Percentiles rank a stretch among this genome's conserved stretches.
These are phyloP conservation scores for Puccinia novopanici DNA, from an alignment of 1,284 basidiomycete genomes.

Conservation along the genomic window DNA sequence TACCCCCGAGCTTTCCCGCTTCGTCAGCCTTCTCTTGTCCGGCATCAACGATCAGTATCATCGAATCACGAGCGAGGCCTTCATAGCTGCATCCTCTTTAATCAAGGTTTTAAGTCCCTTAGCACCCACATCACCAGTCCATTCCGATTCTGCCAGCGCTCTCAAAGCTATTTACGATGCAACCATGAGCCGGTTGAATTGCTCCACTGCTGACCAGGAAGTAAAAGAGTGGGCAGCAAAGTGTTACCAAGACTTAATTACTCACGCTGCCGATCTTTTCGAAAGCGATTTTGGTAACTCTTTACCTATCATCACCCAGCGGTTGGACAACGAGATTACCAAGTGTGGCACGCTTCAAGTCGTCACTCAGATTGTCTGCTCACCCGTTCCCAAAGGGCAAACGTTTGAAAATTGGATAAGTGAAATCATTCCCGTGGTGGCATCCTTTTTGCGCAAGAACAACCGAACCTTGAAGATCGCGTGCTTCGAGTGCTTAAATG, in stretches of 20 bases:
- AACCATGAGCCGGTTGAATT: slow-evolving; percentile 71
- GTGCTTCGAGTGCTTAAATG: slow-evolving; percentile 75
- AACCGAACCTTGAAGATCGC: slow-evolving; percentile 77
- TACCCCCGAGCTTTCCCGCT: slow-evolving; percentile 36
- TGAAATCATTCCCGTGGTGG: slow-evolving; percentile 74
- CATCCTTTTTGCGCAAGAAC: slow-evolving; percentile 75
- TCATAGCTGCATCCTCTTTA: too few relatives aligned
- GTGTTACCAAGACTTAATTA: slow-evolving; percentile 80
- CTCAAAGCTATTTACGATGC: slow-evolving; percentile 70
- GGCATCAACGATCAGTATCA: slow-evolving; percentile 49
- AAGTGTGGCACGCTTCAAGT: slow-evolving; percentile 62
- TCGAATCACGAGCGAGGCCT: too few relatives aligned
- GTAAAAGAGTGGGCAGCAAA: slow-evolving; percentile 81
- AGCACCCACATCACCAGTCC: slow-evolving; percentile 66
- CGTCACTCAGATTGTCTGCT: slow-evolving; percentile 61
- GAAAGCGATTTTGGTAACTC: slow-evolving; percentile 57
- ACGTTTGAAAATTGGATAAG: slow-evolving; percentile 74
- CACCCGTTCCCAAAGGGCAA: slow-evolving; percentile 59
- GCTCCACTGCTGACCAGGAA: slow-evolving; percentile 84
- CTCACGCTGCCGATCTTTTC: slow-evolving; percentile 74
- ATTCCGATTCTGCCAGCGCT: slow-evolving; percentile 66
- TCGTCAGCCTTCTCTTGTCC: slow-evolving; percentile 36
- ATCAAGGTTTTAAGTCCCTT: too few relatives aligned
- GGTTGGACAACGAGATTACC: slow-evolving; percentile 68
- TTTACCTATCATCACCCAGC: slow-evolving; percentile 72